Conservation (phyloP, 202 grass and related monocot genomes). For the Setaria italica region DNA sequence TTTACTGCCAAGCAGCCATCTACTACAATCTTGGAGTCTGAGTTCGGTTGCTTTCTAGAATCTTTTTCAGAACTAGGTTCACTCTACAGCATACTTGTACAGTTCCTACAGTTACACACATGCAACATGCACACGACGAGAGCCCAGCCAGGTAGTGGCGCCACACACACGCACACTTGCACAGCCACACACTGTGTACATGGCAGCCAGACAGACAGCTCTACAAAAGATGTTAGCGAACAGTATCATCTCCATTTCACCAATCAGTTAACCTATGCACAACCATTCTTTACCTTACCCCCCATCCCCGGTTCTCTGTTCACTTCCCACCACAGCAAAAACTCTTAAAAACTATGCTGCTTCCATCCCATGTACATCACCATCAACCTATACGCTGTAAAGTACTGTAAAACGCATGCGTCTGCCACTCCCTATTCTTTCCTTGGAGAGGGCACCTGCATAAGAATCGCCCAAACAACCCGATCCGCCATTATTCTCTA, state of each 20-base stretch:
- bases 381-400: conserved; percentile 36
- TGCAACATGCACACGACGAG: no score
- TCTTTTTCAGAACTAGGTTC: no score
- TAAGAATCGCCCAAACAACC: conserved; percentile 31
- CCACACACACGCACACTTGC: no score
- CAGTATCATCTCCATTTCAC: conserved; percentile 43
- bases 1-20: no score
- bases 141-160: no score
- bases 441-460: conserved; percentile 19
- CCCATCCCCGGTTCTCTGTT: fast-evolving
- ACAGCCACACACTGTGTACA: no score
- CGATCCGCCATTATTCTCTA: conserved; percentile 16
- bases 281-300: neutral
- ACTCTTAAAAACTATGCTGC: conserved; percentile 46
- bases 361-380: conserved; percentile 34
- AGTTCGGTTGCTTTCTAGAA: no score
- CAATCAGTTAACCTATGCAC: conserved; percentile 52
- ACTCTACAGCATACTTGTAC: no score
- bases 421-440: conserved; percentile 21
- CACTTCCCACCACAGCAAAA: conserved; percentile 43
- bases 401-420: conserved; percentile 21
- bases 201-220: neutral
- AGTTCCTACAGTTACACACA: no score
- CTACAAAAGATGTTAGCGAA: conserved; percentile 31
- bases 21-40: no score